phyloP scores from a whole-genome alignment of 2,329 filamentous ascomycete species.

The Arthrobotrys megalospora region DNA sequence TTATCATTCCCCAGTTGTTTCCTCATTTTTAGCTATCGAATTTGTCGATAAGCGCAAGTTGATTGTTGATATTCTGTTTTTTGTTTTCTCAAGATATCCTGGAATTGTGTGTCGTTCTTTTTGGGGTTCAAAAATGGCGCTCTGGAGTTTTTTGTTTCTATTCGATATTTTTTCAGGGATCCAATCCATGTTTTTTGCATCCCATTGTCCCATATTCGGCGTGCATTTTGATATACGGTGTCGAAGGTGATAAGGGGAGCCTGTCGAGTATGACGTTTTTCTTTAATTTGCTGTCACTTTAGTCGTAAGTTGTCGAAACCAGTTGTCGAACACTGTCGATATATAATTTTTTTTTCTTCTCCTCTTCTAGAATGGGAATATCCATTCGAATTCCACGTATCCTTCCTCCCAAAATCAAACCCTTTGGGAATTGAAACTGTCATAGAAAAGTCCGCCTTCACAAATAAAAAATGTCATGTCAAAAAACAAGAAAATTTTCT shows the following conservation, averaged over 20 bases:
- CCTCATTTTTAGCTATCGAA: not conserved
- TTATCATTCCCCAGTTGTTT: conserved; percentile 5
- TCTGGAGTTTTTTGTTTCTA: conserved; percentile 27
- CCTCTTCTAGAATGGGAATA: conserved; percentile 7
- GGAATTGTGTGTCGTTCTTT: conserved; percentile 42
- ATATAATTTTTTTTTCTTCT: conserved; percentile 13
- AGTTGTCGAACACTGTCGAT: conserved; percentile 13
- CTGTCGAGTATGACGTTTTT: conserved; percentile 10
- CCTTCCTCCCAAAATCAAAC: not conserved
- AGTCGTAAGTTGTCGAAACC: conserved; percentile 14
- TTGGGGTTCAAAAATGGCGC: conserved; percentile 37
- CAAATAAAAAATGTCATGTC: conserved; percentile 5
- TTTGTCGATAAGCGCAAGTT: conserved; percentile 5
- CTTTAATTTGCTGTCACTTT: not conserved
- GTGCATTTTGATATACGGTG: conserved; percentile 43
- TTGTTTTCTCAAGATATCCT: conserved; percentile 52
- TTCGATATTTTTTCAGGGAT: conserved; percentile 12
- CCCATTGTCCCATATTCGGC: conserved; percentile 19
- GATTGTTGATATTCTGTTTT: conserved; percentile 14
- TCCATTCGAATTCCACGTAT: conserved; percentile 1
- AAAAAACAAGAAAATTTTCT: conserved; percentile 2
- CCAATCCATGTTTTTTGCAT: conserved; percentile 16
- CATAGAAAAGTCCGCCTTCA: conserved; percentile 16
- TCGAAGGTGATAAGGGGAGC: conserved; percentile 26
- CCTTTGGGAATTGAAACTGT: not conserved